These are phyloP conservation scores for Coniochaeta sp. DNA, from an alignment of 2,329 filamentous ascomycete species.

Conservation along the genomic window DNA sequence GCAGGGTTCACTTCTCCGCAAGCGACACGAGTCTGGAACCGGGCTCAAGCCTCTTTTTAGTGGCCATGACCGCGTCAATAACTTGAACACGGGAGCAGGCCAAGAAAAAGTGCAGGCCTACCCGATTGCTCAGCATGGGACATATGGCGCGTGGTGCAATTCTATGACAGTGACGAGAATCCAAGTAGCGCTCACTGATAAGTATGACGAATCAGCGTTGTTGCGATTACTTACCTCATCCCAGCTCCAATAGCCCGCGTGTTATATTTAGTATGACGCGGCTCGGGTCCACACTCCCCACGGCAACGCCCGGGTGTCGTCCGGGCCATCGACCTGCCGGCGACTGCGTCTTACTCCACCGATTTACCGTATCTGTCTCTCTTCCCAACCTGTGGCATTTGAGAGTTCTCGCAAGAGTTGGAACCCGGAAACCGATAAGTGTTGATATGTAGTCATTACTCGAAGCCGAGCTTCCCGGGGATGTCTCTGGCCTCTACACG, in stretches of 20 bases:
- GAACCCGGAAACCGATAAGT: background rate
- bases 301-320: background rate
- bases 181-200: background rate
- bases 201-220: background rate
- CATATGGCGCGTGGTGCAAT: background rate
- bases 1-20: background rate
- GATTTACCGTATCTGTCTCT: background rate
- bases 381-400: background rate
- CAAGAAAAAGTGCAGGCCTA: background rate
- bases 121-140: background rate
- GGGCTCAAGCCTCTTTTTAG: background rate
- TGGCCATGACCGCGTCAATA: background rate
- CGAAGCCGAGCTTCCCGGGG: background rate
- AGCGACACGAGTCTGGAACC: background rate
- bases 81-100: background rate
- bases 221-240: background rate
- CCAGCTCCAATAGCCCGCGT: background rate
- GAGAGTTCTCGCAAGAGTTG: background rate
- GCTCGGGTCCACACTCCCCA: background rate
- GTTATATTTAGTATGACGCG: constrained; percentile 1
- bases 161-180: background rate
- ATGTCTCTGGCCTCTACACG: background rate
- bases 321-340: background rate
- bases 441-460: background rate
- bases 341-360: background rate